phyloP scores from a whole-genome alignment of 1,284 basidiomycete species.

The Rhodotorula sp. region DNA sequence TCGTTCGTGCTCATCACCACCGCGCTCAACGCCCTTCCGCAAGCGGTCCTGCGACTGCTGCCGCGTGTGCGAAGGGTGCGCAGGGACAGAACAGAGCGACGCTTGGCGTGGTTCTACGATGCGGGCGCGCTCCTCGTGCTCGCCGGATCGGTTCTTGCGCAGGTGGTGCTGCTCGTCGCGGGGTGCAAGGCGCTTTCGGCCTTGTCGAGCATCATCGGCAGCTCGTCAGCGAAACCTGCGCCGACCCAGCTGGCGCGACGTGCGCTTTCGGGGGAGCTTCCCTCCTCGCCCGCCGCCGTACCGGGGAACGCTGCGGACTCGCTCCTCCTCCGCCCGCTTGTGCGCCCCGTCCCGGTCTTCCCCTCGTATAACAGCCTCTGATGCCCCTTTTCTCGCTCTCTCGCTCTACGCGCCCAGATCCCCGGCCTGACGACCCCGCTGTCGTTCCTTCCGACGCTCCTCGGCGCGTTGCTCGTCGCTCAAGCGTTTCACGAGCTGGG shows the following conservation, averaged over 20 bases:
- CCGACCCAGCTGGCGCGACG: not conserved
- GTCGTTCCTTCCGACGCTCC: conserved; percentile 16
- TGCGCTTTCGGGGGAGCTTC: not conserved
- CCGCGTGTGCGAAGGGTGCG: not conserved
- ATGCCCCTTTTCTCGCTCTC: not conserved
- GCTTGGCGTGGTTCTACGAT: conserved; percentile 8
- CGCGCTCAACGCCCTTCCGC: conserved; percentile 14
- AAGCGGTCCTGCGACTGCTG: not conserved
- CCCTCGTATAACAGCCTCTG: not conserved
- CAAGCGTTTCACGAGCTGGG: conserved; percentile 40
- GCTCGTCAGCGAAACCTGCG: not conserved
- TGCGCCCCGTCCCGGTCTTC: not conserved
- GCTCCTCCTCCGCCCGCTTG: conserved; percentile 24
- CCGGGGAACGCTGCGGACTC: not conserved
- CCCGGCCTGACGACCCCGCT: conserved; percentile 30
- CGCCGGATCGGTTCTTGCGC: conserved; percentile 2
- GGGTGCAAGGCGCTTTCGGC: not conserved
- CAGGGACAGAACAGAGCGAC: not conserved
- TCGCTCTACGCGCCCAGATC: not conserved
- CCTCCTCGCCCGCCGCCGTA: not conserved
- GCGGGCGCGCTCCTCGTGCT: not conserved
- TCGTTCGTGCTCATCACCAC: conserved; percentile 9
- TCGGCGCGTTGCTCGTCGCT: conserved; percentile 21
- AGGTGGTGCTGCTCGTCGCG: conserved; percentile 16
- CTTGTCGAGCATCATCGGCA: not conserved